Conservation (phyloP, 805 yeast genomes). For the Phaffomyces thermotolerans region DNA sequence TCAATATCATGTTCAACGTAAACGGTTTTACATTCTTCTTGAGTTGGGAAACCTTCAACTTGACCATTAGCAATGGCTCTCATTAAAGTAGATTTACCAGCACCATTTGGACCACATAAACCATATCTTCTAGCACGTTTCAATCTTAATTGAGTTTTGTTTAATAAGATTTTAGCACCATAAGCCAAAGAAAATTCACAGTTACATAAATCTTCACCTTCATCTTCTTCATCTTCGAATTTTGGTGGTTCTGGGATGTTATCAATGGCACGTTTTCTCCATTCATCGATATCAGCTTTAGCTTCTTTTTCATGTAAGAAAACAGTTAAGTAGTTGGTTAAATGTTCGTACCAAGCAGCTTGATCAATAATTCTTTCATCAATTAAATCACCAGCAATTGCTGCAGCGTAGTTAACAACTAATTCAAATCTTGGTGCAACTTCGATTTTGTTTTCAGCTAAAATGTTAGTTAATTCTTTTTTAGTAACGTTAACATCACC, state of each 20-base stretch:
- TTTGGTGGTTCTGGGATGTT: slow-evolving; percentile 96
- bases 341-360: slow-evolving; percentile 79
- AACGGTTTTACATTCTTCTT: slow-evolving; percentile 97
- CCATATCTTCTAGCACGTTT: slow-evolving; percentile 99
- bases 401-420: slow-evolving; percentile 79
- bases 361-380: slow-evolving; percentile 96
- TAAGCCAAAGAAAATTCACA: slow-evolving; percentile 99
- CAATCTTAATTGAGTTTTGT: slow-evolving; percentile 98
- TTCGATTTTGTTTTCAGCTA: slow-evolving; percentile 52
- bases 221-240: slow-evolving; percentile 95
- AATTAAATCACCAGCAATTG: slow-evolving; percentile 97
- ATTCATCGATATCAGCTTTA: slow-evolving; percentile 83
- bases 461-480: slow-evolving; percentile 68
- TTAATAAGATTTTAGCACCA: slow-evolving; percentile 99
- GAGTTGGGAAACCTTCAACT: slow-evolving; percentile 99
- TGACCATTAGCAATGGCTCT: slow-evolving; percentile 96
- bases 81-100: slow-evolving; percentile 99
- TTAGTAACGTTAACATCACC: slow-evolving; percentile 92
- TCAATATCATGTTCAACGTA: slow-evolving; percentile 99
- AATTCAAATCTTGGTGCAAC: slow-evolving; percentile 71
- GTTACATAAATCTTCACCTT: slow-evolving; percentile 99
- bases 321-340: slow-evolving; percentile 92
- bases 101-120: slow-evolving; percentile 99
- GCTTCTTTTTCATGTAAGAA: slow-evolving; percentile 92
- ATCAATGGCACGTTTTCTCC: slow-evolving; percentile 93